phyloP scores from a whole-genome alignment of 2,329 filamentous ascomycete species.

The Cryphonectria naterciae region DNA sequence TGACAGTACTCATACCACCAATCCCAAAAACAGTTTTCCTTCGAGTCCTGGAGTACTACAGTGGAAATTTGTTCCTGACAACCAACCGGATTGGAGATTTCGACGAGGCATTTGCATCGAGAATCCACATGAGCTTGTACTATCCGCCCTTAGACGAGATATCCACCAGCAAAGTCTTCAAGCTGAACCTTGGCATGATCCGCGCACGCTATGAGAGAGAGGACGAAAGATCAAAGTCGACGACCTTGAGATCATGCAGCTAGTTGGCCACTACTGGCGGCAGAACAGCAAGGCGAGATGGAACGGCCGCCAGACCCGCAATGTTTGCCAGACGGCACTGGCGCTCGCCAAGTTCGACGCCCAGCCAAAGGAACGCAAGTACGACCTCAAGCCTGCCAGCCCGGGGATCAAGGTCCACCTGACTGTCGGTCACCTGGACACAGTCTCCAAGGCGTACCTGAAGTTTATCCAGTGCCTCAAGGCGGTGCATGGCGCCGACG shows the following conservation, averaged over 20 bases:
- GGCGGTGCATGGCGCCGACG: constrained; percentile 16
- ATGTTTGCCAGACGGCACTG: constrained; percentile 24
- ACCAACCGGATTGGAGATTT: constrained; percentile 50
- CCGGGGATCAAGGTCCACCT: constrained; percentile 6
- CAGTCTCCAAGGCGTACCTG: constrained; percentile 9
- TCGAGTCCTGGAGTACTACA: constrained; percentile 46
- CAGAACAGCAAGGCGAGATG: constrained; percentile 5
- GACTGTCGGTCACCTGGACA: background rate
- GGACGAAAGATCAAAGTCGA: background rate
- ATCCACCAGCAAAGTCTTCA: constrained; percentile 35
- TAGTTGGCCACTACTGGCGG: background rate
- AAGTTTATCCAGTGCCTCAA: constrained; percentile 21
- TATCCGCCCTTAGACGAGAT: constrained; percentile 37
- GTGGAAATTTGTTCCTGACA: constrained; percentile 48
- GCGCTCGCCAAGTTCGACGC: constrained; percentile 22
- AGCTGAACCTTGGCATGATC: constrained; percentile 35
- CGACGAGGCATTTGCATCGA: constrained; percentile 49
- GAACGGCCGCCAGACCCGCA: constrained; percentile 28
- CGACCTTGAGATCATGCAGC: background rate
- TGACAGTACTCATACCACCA: no score
- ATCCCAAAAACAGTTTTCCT: constrained; percentile 41
- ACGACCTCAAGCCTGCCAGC: constrained; percentile 3
- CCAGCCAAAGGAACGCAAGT: constrained; percentile 11
- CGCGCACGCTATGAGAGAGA: background rate
- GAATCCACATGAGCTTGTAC: constrained; percentile 43